Conservation (phyloP, 805 yeast genomes). For the Saccharomycopsis schoenii region DNA sequence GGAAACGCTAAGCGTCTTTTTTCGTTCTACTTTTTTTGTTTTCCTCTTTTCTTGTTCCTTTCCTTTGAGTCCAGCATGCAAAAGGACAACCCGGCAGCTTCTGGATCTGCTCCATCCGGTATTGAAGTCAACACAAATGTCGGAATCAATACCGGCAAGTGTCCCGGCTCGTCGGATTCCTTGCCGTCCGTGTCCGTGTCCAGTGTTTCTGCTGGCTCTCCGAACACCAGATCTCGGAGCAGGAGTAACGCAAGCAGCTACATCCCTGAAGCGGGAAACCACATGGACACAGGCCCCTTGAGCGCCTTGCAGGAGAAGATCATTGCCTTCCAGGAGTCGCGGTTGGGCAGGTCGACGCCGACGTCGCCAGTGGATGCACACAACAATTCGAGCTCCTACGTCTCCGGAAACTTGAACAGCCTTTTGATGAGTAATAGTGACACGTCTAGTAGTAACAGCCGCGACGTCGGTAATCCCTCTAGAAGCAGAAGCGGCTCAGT, state of each 20-base stretch:
- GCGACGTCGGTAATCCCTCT: no score
- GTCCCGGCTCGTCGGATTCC: not conserved
- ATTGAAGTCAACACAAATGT: not conserved
- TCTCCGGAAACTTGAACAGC: not conserved
- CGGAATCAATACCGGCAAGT: not conserved
- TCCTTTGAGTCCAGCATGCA: not conserved
- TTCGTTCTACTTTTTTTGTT: not conserved
- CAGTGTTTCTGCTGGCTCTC: not conserved
- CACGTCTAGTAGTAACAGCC: not conserved
- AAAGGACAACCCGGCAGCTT: not conserved
- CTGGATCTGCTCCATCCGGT: not conserved
- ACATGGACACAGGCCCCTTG: not conserved
- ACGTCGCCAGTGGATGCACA: constrained; percentile 4
- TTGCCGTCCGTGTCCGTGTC: not conserved
- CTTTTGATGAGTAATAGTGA: not conserved
- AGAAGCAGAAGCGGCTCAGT: no score
- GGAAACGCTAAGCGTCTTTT: not conserved
- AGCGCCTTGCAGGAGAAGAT: constrained; percentile 7
- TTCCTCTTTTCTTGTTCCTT: no score
- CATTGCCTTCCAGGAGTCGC: constrained; percentile 10
- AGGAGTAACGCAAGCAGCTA: not conserved
- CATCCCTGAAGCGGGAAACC: not conserved
- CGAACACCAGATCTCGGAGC: not conserved
- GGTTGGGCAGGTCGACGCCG: constrained; percentile 5
- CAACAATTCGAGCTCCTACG: not conserved